phyloP scores from a whole-genome alignment of 208 protist species.

The Trypanosoma platydactyli region DNA sequence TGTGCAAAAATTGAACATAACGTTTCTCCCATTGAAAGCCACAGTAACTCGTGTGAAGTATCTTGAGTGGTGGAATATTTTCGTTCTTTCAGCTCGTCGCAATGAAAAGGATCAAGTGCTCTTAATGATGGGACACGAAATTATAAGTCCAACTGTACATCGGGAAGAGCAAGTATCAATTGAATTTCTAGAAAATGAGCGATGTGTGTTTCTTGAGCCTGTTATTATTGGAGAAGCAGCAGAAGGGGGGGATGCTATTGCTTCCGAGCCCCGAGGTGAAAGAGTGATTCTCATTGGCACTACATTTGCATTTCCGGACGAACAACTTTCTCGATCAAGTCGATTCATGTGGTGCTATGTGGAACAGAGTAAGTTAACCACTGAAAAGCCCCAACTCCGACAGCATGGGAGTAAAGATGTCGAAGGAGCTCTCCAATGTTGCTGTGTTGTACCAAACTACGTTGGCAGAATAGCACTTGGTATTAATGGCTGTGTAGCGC shows the following conservation, averaged over 20 bases:
- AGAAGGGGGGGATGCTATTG: constrained; percentile 10
- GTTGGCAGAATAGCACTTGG: constrained; percentile 69
- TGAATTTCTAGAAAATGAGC: constrained; percentile 76
- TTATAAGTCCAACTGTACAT: constrained; percentile 1
- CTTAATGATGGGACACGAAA: constrained; percentile 29
- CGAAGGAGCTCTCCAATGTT: constrained; percentile 74
- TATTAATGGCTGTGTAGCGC: constrained; percentile 67
- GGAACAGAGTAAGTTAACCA: constrained; percentile 17
- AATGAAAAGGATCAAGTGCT: constrained; percentile 62
- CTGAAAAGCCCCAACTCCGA: constrained; percentile 26
- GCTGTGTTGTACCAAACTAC: constrained; percentile 69
- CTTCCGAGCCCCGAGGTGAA: constrained; percentile 6
- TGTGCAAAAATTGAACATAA: constrained; percentile 50
- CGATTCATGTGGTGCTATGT: constrained; percentile 31
- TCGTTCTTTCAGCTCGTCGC: constrained; percentile 50
- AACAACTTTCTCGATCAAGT: constrained; percentile 28
- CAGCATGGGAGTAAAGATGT: constrained; percentile 58
- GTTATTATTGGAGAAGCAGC: constrained; percentile 38
- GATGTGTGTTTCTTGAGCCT: constrained; percentile 75
- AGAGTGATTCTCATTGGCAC: constrained; percentile 64
- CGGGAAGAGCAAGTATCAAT: constrained; percentile 5
- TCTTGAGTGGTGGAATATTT: constrained; percentile 51
- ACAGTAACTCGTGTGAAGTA: constrained; percentile 75
- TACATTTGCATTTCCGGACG: constrained; percentile 69
- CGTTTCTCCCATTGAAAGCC: constrained; percentile 41